Evolutionary conservation across 768 basidiomycete species (phyloP), one percentile per base, ranked within the genome.

Genomic region (Galerina sulciceps): DNA sequence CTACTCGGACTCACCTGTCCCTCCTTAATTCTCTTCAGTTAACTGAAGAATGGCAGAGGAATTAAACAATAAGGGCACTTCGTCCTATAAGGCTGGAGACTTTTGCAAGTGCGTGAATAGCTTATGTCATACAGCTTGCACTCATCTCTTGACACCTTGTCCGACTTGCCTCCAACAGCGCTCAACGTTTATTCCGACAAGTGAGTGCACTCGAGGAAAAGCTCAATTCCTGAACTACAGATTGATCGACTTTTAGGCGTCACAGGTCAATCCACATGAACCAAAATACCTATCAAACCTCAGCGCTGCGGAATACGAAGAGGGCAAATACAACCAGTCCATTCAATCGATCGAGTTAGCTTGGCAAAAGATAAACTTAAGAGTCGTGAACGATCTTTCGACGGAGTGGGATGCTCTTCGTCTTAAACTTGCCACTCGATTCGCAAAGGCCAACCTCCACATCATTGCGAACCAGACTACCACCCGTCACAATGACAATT

Each of bases 241-340:
- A 31, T 31, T 31, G 26, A 3, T 44, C 15, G 17, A 6, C 10
- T 23, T 35, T 22, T 36, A 56, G 55, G 55, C 55, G 15, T 37
- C 55, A 11, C 14, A 18, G 9, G n/a, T 48, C 10, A 14, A 38
- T 13, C 18, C 45, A 3, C 22, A 38, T 15, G 57, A 60, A 43
- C 58, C 58, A 20, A 60, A 55, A 36, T 60, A 48, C 45, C 10
- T 22, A 4, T 60, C 46, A 5, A 60, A 60, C 31, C 37, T 35
- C 14, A 62, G 57, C 18, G 57, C 57, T 4, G 56, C 45, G 15
- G 20, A 45, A 17, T 57, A 57, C 23, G 57, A 62, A 44, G 51
- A 45, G 6, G 52, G 53, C 13, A 48, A 55, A 49, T 59, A 62
- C 34, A 2, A 15, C 6, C 23, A 43, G 18, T 44, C 22, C 22